Base-by-base conservation (phyloP, 192 early-diverging fungal species). In the Diversispora epigaea region DNA sequence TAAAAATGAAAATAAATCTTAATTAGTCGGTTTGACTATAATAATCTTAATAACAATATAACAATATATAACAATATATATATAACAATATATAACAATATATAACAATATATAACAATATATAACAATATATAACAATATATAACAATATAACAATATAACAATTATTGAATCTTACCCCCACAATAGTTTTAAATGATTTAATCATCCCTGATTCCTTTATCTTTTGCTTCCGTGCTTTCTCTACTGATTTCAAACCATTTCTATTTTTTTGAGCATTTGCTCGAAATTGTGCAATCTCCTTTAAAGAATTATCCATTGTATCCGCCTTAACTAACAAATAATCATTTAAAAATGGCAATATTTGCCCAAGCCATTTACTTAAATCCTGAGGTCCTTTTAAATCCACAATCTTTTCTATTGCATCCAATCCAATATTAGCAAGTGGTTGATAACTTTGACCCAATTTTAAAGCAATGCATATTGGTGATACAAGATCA, bases 341-440 rank as follows among this genome's bases (percentile, higher is more conserved):
- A 61, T 93, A 93, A 21, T 92, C 90, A 56, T 84, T 83, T 6
- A 93, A 72, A 15, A 77, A 71, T 3, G 92, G 93, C 1, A 94
- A 75, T 7, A 93, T 81, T 40, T 79, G 60, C 7, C 52, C 71
- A 49, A 80, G 82, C 49, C 77, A 82, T 19, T 56, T 56, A 39
- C 63, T 62, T 21, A 85, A 71, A 32, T 79, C 76, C 21, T 68
- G 50, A 40, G 77, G 68, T 17, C 49, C 64, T 6, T 78, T 60
- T 47, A 70, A 68, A 12, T 80, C 79, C 47, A 86, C 64, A 80
- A 89, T 86, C 6, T 77, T 73, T 43, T 93, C 90, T 40, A 93
- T 77, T 8, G 86, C 83, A 25, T 91, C 85, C 43, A 94, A 46
- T 3, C 89, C 89, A 17, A 87, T 77, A 4, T 79, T 74, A 0